Base-by-base conservation (phyloP, 1,139 yeast genomes). In the Yamadazyma buinensis region DNA sequence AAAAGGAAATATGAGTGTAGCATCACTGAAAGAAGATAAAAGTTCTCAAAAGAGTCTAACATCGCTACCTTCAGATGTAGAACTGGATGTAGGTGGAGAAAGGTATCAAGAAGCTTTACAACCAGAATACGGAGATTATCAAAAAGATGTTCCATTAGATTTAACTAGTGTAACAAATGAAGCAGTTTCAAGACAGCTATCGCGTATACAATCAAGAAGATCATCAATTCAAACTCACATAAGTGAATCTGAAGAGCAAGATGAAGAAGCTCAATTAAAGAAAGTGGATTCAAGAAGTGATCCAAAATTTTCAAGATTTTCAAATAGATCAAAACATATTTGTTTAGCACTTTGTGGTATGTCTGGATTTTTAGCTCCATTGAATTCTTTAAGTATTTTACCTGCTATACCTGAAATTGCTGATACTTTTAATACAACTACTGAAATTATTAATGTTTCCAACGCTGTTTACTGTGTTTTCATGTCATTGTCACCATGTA, bases 381-480 rank as follows among this genome's bases (percentile, higher is more conserved):
- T 67, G 35, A 55, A 67, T 4, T 58, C 70, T 2, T 51, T 68
- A 41, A 62, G 75, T 0, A 63, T 70, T 36, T 48, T 73, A 13
- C 78, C 79, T 3, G 78, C 79, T 1, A 70, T 73, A 8, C 61
- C 75, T 2, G 66, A 62, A 35, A 68, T 74, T 22, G 73, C 80
- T 1, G 43, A 46, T 2, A 47, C 51, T 26, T 68, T 72, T 46
- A 42, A 64, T 35, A 72, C 78, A 12, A 63, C 76, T 0, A 69
- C 68, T 9, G 62, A 63, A 14, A 50, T 71, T 9, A 67, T 74
- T 40, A 72, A 70, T 39, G 50, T 71, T 7, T 61, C 79, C 12
- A 73, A 68, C 44, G 77, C 78, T 0, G 57, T 70, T 3, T 75
- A 67, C 45, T 68, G 70, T 49, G 44, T 72, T 1, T 60, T 67